phyloP scores from a whole-genome alignment of 1,284 basidiomycete genomes.

The Ustilago curta region DNA sequence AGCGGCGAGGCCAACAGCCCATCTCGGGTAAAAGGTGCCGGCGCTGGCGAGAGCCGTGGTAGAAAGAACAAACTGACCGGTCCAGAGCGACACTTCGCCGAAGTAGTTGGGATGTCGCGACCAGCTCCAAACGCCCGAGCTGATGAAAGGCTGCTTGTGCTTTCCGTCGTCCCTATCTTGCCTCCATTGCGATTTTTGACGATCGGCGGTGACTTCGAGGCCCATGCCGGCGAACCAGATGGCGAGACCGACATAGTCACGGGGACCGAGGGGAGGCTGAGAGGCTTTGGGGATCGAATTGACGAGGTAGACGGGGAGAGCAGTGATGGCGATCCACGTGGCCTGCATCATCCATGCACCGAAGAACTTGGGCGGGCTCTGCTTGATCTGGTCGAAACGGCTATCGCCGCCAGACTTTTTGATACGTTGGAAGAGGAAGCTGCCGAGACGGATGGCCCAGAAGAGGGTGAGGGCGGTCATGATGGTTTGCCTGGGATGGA shows the following conservation, averaged over 20 bases:
- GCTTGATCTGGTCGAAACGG: slow-evolving; percentile 79
- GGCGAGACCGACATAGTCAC: slow-evolving; percentile 76
- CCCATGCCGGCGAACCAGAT: slow-evolving; percentile 72
- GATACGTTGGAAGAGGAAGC: slow-evolving; percentile 75
- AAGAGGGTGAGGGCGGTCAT: slow-evolving; percentile 74
- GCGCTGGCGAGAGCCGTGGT: slow-evolving; percentile 37
- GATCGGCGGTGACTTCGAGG: slow-evolving; percentile 71
- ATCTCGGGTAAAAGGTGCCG: slow-evolving; percentile 71
- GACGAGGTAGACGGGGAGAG: slow-evolving; percentile 72
- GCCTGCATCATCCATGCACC: slow-evolving; percentile 81
- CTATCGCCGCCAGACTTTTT: slow-evolving; percentile 75
- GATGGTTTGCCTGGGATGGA: slow-evolving; percentile 77
- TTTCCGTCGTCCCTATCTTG: slow-evolving; percentile 76
- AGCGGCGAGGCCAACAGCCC: slow-evolving; percentile 72
- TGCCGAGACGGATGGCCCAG: slow-evolving; percentile 77
- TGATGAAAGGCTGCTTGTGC: slow-evolving; percentile 82
- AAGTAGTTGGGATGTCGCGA: slow-evolving; percentile 84
- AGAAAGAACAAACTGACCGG: slow-evolving; percentile 76
- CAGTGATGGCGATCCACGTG: slow-evolving; percentile 78
- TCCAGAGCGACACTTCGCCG: slow-evolving; percentile 81
- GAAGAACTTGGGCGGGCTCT: slow-evolving; percentile 75
- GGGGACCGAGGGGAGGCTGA: slow-evolving; percentile 75
- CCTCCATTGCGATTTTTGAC: slow-evolving; percentile 79
- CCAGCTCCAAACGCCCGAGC: slow-evolving; percentile 78
- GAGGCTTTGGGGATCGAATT: slow-evolving; percentile 76